These are phyloP conservation scores for Cardamine chenopodiifolia DNA, from an alignment of 345 rosid genomes.

Conservation along the genomic window DNA sequence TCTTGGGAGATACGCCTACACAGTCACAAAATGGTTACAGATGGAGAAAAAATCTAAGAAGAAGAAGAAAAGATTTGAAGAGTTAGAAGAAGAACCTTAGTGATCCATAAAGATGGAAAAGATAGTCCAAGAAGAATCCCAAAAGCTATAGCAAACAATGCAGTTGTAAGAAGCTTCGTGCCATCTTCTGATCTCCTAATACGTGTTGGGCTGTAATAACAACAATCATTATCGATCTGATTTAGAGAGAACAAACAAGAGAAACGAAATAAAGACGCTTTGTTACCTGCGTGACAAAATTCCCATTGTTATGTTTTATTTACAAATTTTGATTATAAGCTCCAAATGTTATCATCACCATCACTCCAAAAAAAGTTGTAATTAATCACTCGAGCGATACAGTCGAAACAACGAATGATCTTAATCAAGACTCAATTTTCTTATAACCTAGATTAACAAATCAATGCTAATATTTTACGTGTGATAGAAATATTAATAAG, in stretches of 20 bases:
- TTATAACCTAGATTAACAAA: constrained; percentile 8
- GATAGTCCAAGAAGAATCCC: constrained; percentile 82
- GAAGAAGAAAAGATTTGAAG: constrained; percentile 14
- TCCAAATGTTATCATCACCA: constrained; percentile 26
- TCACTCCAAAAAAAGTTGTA: constrained; percentile 1
- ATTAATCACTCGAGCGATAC: constrained; percentile 11
- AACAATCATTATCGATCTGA: constrained; percentile 41
- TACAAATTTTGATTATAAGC: constrained; percentile 28
- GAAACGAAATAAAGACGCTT: background rate
- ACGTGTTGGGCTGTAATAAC: constrained; percentile 38
- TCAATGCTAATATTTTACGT: constrained; percentile 22
- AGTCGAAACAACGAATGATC: constrained; percentile 16
- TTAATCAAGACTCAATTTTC: background rate
- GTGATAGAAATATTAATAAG: background rate
- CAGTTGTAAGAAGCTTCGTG: constrained; percentile 63
- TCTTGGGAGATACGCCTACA: constrained; percentile 62
- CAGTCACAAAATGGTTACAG: constrained; percentile 16
- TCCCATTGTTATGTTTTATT: constrained; percentile 26
- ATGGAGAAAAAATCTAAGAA: background rate
- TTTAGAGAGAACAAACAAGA: background rate
- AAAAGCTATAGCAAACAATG: constrained; percentile 63
- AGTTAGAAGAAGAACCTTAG: constrained; percentile 53
- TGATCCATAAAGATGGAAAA: constrained; percentile 62
- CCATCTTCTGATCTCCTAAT: constrained; percentile 66
- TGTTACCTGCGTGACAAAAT: constrained; percentile 44